Base-by-base conservation (phyloP, 202 grass and related monocot genomes). In the Brachypodium distachyon region DNA sequence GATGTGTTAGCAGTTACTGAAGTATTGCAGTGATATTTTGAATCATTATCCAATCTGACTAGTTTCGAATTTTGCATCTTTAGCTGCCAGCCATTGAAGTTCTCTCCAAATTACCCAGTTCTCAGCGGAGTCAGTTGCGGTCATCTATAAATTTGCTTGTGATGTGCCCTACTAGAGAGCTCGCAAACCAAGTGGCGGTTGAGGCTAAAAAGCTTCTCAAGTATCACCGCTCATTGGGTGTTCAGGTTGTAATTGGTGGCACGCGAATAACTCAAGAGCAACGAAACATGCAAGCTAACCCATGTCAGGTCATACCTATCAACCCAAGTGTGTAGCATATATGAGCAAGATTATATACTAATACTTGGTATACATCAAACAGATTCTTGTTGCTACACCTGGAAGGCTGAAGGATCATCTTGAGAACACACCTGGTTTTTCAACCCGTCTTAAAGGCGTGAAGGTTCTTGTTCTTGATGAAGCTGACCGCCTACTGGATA, bases 361-460 rank as follows among this genome's bases (percentile, higher is more conserved):
- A 86, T 61, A 65, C 56, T 67, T 76, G 6, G 34, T 70, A 41
- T 48, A 16, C 19, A 63, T 70, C 29, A 44, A 70, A 58, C 75
- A 99, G 89, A 99, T 99, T 82, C 85, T 99, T 61, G 77, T 99
- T 70, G 96, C 96, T 38, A 99, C 92, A 31, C 92, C 92, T 51
- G 92, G 96, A 85, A 90, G 96, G 83, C 89, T 99, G 52, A 95
- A 90, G 77, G 96, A 99, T 73, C 96, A 99, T 85, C 89, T 99
- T 83, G 85, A 99, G 70, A 99, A 96, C 67, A 99, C 96, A 32
- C 68, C 85, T 21, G 96, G 92, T 81, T 95, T 99, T 77, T 74
- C 73, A 27, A 82, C 74, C 76, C 78, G 96, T 51, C 86, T 99
- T 25, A 99, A 73, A 74, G 96, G 92, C 19, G 80, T 99, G 42